Evolutionary conservation across 495 filamentous ascomycete genomes (phyloP), one percentile per base, ranked within the genome.

Genomic region (Cercophora scortea): DNA sequence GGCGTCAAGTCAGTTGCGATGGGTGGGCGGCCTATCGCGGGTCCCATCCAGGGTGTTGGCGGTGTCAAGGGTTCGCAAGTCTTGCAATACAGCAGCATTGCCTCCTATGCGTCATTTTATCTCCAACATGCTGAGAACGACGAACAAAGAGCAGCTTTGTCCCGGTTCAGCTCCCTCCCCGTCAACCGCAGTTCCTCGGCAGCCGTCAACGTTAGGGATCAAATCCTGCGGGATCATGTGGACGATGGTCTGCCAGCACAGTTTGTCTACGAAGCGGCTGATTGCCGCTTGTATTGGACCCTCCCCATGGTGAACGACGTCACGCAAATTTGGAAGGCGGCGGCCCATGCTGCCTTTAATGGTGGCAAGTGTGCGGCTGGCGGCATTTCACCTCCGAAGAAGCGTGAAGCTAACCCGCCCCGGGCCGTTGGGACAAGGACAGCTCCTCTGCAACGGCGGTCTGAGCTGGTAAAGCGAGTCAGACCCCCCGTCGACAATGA

Each of bases 11-110:
- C 73, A 12, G 73, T 84, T 47, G 71, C 76, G 10, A 69, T 81
- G 49, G 81, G 82, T 15, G 82, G 82, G 15, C 72, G 80, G 9
- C 74, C 78, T 4, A 61, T 59, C 45, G 58, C 65, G 7, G 66
- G 67, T 12, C 62, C 65, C 13, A 84, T 84, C 61, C 81, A 84
- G 66, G 77, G 69, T 15, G 70, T 82, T n/a, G 80, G 79, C 12
- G 81, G 81, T 45, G 71, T 79, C 8, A 83, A 82, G 58, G 81
- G 81, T 7, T 45, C 61, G 0, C 60, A 68, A 35, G 62, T 60
- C n/a, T 40, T 60, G 40, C 40, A 47, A 9, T 60, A 44, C 41
- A 19, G 32, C n/a, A 43, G 51, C 42, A 57, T 60, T 1, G 47
- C 54, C 42, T 25, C 32, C 9, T 32, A 40, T 4, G 47, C 44